These are phyloP conservation scores for Hansfordia pulvinata DNA, from an alignment of 2,329 filamentous ascomycete genomes.

Conservation along the genomic window DNA sequence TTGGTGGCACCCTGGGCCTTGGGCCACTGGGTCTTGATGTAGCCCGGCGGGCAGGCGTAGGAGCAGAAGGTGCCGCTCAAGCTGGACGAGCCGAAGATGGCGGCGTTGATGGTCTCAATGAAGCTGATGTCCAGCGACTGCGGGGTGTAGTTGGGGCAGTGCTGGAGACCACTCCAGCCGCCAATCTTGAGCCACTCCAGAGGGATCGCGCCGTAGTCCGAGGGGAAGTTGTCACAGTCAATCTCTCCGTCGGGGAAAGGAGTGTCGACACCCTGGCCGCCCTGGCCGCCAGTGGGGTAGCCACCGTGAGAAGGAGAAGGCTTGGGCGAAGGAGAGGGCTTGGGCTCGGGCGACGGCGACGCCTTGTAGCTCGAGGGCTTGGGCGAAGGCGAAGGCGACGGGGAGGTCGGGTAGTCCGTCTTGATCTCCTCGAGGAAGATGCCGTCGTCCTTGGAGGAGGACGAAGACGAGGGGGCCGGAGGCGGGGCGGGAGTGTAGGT, in stretches of 20 bases:
- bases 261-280: conserved; percentile 41
- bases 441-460: conserved; percentile 17
- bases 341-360: conserved; percentile 14
- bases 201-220: conserved; percentile 63
- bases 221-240: conserved; percentile 62
- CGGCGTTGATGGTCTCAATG: conserved; percentile 56
- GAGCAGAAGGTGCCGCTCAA: conserved; percentile 62
- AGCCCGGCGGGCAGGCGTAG: conserved; percentile 83
- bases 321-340: conserved; percentile 11
- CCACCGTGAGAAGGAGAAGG: conserved; percentile 14
- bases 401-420: conserved; percentile 20
- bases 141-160: conserved; percentile 34
- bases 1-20: conserved; percentile 59
- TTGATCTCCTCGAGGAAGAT: conserved; percentile 16
- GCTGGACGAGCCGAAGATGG: conserved; percentile 47
- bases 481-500: conserved; percentile 31
- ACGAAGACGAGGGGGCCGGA: conserved; percentile 15
- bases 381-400: conserved; percentile 17
- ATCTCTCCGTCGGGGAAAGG: conserved; percentile 67
- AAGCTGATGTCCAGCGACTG: conserved; percentile 42
- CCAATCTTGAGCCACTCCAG: conserved; percentile 54
- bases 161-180: conserved; percentile 74
- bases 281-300: conserved; percentile 19
- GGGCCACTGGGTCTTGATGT: conserved; percentile 89
- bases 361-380: conserved; percentile 20